phyloP scores from a whole-genome alignment of 2,329 filamentous ascomycete genomes.

The Hortaea sp. region DNA sequence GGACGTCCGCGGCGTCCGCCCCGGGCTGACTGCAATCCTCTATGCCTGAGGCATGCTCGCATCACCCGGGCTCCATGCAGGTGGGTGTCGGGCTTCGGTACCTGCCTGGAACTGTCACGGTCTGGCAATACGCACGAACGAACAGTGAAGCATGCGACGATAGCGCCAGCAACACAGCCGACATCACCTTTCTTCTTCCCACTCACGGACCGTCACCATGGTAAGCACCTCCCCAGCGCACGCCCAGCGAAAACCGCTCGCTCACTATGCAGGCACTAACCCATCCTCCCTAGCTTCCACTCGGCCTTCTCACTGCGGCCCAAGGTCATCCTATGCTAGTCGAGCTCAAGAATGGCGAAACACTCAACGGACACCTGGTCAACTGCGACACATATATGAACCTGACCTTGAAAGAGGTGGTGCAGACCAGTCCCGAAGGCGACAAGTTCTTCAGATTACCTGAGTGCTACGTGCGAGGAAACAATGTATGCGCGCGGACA shows the following conservation, averaged over 20 bases:
- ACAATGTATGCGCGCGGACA: conserved; percentile 59
- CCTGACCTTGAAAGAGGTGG: conserved; percentile 89
- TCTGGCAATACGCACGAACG: no score
- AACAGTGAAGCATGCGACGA: neutral
- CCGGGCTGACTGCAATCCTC: no score
- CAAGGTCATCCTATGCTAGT: conserved; percentile 98
- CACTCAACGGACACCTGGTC: conserved; percentile 89
- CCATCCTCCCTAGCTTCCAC: conserved; percentile 41
- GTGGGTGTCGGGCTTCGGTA: no score
- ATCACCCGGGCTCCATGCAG: no score
- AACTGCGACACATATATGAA: conserved; percentile 99
- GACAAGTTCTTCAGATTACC: conserved; percentile 87
- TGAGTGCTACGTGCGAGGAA: conserved; percentile 93
- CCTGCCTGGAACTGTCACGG: no score
- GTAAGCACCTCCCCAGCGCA: conserved; percentile 6
- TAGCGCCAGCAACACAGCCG: neutral
- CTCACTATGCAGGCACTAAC: conserved; percentile 20
- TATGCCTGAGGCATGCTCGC: no score
- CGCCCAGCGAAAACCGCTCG: conserved; percentile 1
- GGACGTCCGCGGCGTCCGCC: no score
- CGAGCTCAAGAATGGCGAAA: conserved; percentile 95
- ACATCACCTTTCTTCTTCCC: neutral
- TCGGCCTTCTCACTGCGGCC: conserved; percentile 82
- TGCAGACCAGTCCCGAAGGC: conserved; percentile 90
- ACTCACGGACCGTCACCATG: conserved; percentile 9